Conservation (phyloP, 495 filamentous ascomycete species). For the Cairneyella variabilis region DNA sequence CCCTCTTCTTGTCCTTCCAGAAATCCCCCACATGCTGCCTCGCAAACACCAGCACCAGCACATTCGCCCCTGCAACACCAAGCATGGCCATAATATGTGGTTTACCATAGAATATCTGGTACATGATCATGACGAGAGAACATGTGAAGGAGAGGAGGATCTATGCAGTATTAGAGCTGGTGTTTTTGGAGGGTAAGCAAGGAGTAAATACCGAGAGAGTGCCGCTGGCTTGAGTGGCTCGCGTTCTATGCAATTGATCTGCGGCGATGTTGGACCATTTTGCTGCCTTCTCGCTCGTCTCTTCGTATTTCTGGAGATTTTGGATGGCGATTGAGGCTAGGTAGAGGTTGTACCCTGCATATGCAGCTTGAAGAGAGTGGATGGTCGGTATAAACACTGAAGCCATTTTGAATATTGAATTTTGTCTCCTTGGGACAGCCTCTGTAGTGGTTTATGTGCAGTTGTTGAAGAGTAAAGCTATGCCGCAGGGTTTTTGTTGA, state of each 20-base stretch:
- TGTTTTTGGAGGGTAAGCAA: neutral
- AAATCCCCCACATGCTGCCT: slow-evolving; percentile 13
- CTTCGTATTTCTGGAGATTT: slow-evolving; percentile 17
- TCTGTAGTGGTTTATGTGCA: no score
- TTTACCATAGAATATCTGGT: neutral
- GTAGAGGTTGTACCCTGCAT: slow-evolving; percentile 18
- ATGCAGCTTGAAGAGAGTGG: slow-evolving; percentile 8
- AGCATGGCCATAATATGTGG: neutral
- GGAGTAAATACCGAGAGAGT: slow-evolving; percentile 7
- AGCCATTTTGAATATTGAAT: no score
- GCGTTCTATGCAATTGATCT: slow-evolving; percentile 10
- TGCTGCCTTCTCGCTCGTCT: slow-evolving; percentile 14
- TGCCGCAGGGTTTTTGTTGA: no score
- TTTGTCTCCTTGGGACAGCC: no score
- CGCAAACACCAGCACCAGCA: slow-evolving; percentile 1
- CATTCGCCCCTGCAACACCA: slow-evolving; percentile 2
- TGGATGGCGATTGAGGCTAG: slow-evolving; percentile 13
- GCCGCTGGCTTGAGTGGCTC: slow-evolving; percentile 11
- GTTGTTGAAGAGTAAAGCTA: no score
- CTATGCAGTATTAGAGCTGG: neutral
- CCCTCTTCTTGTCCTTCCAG: slow-evolving; percentile 15
- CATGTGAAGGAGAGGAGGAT: slow-evolving; percentile 5
- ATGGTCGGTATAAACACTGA: slow-evolving; percentile 5
- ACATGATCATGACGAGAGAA: neutral
- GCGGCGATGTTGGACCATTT: slow-evolving; percentile 19